Evolutionary conservation across 2,329 filamentous ascomycete species (phyloP).

Genomic region (Colletotrichum sp.): DNA sequence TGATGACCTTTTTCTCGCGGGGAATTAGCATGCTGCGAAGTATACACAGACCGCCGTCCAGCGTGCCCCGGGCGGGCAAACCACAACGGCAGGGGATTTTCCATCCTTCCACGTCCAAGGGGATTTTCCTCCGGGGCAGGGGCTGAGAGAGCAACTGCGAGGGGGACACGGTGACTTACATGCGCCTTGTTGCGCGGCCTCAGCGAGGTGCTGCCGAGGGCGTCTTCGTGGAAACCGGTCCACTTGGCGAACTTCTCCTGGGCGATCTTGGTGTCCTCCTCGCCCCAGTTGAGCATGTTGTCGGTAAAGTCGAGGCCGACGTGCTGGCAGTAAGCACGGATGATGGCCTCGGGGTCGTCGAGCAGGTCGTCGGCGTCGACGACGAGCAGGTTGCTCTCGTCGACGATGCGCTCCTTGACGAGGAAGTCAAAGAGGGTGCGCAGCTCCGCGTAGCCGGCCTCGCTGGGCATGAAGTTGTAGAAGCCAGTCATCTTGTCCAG

Average conservation of each 20-base stretch:
- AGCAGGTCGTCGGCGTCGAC: conserved; percentile 94
- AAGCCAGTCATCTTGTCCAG: conserved; percentile 84
- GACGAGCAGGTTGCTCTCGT: conserved; percentile 78
- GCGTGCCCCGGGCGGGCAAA: neutral
- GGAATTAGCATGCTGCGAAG: conserved; percentile 13
- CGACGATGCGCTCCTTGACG: conserved; percentile 70
- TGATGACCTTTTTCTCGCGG: conserved; percentile 61
- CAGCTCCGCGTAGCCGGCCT: conserved; percentile 91
- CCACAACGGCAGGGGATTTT: neutral
- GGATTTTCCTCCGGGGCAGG: neutral
- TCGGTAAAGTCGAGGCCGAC: conserved; percentile 78
- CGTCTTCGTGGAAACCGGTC: conserved; percentile 96
- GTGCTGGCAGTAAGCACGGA: conserved; percentile 81
- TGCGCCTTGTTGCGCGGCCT: conserved; percentile 70
- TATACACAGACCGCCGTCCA: neutral
- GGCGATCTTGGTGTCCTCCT: conserved; percentile 75
- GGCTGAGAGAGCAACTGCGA: neutral
- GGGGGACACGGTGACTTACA: conserved; percentile 45
- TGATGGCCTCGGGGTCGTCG: conserved; percentile 78
- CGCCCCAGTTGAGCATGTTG: conserved; percentile 85
- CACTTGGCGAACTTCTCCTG: conserved; percentile 89
- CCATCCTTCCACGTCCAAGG: neutral
- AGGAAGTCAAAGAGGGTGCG: conserved; percentile 88
- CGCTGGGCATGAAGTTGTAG: conserved; percentile 82
- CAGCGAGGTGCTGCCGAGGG: conserved; percentile 80